phyloP scores from a whole-genome alignment of 345 rosid species.

The Aurinia saxatilis region DNA sequence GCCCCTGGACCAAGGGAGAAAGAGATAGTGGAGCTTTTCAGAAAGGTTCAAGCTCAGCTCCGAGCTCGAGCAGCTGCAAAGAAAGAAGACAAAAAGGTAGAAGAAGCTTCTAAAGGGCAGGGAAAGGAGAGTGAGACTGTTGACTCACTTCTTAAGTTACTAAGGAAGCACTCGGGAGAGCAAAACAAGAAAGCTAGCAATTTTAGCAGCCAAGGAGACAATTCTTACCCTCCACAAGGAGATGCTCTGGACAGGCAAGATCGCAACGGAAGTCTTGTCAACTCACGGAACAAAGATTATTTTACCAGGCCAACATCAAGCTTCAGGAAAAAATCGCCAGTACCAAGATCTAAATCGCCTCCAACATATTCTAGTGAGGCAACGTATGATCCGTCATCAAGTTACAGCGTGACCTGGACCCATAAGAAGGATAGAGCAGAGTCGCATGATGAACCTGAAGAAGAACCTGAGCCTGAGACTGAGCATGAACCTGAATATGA shows the following conservation, averaged over 20 bases:
- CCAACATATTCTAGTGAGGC: slow-evolving; percentile 42
- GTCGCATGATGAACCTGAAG: slow-evolving; percentile 30
- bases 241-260: slow-evolving; percentile 26
- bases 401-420: slow-evolving; percentile 30
- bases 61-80: slow-evolving; percentile 68
- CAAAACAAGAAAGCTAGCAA: slow-evolving; percentile 42
- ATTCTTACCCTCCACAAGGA: slow-evolving; percentile 19
- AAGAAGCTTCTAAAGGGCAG: slow-evolving; percentile 39
- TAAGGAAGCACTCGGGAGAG: slow-evolving; percentile 73
- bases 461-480: slow-evolving; percentile 26
- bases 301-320: slow-evolving; percentile 67
- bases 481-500: slow-evolving; percentile 27
- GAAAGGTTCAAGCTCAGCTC: slow-evolving; percentile 83
- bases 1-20: slow-evolving; percentile 73
- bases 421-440: slow-evolving; percentile 30
- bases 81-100: slow-evolving; percentile 56
- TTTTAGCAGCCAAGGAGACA: slow-evolving; percentile 27
- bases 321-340: slow-evolving; percentile 69
- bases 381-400: slow-evolving; percentile 28
- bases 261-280: slow-evolving; percentile 24
- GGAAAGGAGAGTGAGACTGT: slow-evolving; percentile 69
- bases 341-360: slow-evolving; percentile 47
- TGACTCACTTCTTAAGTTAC: slow-evolving; percentile 70
- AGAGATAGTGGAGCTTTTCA: slow-evolving; percentile 85
- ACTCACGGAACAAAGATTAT: slow-evolving; percentile 27